Evolutionary conservation across 2,329 filamentous ascomycete species (phyloP).

Genomic region (Ophiognomonia clavigignenti-juglandacearum): DNA sequence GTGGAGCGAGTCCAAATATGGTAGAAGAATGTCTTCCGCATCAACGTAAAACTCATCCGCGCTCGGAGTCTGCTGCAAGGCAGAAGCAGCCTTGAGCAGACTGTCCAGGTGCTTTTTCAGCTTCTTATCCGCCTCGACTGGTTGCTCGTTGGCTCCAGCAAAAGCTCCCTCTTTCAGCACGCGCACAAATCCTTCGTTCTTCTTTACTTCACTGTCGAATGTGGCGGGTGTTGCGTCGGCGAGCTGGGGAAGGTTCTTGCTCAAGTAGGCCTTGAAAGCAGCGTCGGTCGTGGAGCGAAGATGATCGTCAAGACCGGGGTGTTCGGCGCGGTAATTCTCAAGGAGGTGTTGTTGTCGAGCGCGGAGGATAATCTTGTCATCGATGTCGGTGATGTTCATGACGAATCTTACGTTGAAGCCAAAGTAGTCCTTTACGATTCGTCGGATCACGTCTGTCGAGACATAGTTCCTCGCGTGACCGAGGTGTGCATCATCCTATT

Average conservation of each 20-base stretch:
- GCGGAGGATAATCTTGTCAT: constrained; percentile 62
- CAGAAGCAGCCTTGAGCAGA: constrained; percentile 46
- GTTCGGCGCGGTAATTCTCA: constrained; percentile 52
- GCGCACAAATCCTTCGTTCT: constrained; percentile 45
- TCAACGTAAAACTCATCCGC: constrained; percentile 42
- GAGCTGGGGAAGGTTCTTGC: constrained; percentile 49
- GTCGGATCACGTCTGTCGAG: constrained; percentile 79
- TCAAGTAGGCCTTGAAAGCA: constrained; percentile 53
- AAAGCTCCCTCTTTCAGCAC: constrained; percentile 52
- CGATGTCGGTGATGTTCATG: constrained; percentile 88
- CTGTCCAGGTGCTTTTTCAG: constrained; percentile 81
- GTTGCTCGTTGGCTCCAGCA: constrained; percentile 47
- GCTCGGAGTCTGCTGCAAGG: constrained; percentile 34
- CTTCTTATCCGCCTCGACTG: constrained; percentile 78
- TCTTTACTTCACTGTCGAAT: constrained; percentile 36
- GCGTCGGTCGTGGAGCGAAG: constrained; percentile 25
- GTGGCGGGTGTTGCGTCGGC: constrained; percentile 35
- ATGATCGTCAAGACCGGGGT: constrained; percentile 30
- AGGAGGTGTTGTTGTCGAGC: constrained; percentile 57
- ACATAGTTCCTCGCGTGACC: constrained; percentile 85
- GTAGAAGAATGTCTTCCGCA: constrained; percentile 65
- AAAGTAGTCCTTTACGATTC: constrained; percentile 80
- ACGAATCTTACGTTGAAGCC: constrained; percentile 79
- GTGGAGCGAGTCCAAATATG: constrained; percentile 72
- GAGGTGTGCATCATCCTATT: constrained; percentile 77